Conservation (phyloP, 495 filamentous ascomycete species). For the Hypoxylon rickii region DNA sequence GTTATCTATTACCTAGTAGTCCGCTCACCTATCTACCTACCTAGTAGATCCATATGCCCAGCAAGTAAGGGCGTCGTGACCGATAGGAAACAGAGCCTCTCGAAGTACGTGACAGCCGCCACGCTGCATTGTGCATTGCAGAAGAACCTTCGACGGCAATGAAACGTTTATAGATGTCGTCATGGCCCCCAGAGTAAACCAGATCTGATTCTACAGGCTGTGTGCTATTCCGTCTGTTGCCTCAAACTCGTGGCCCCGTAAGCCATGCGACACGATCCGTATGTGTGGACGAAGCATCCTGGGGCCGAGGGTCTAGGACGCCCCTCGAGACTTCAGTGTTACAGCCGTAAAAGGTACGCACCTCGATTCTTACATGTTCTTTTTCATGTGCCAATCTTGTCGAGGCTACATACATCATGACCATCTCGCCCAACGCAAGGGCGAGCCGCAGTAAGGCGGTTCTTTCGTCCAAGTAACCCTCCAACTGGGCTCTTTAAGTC, state of each 20-base stretch:
- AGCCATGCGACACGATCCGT: constrained; percentile 10
- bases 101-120: constrained; percentile 16
- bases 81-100: constrained; percentile 14
- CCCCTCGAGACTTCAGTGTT: not conserved
- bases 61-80: too few species aligned
- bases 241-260: constrained; percentile 6
- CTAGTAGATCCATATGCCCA: too few species aligned
- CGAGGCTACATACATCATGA: too few species aligned
- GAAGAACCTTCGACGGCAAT: constrained; percentile 27
- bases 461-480: not conserved
- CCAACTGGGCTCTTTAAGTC: not conserved
- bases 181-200: constrained; percentile 7
- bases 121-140: constrained; percentile 23
- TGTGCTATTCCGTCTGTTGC: not conserved
- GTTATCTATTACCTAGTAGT: too few species aligned
- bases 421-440: constrained; percentile 9
- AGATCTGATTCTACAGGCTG: not conserved
- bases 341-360: not conserved
- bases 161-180: constrained; percentile 6
- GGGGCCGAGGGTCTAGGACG: constrained; percentile 8
- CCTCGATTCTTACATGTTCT: not conserved
- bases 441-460: constrained; percentile 24
- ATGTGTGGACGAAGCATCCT: not conserved
- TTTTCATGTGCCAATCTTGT: too few species aligned
- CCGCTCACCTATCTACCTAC: too few species aligned